A percentile compares a stretch with the other conserved stretches of the same genome.
phyloP scores from a whole-genome alignment of 2,329 filamentous ascomycete genomes.

The Colletotrichum viniferum region DNA sequence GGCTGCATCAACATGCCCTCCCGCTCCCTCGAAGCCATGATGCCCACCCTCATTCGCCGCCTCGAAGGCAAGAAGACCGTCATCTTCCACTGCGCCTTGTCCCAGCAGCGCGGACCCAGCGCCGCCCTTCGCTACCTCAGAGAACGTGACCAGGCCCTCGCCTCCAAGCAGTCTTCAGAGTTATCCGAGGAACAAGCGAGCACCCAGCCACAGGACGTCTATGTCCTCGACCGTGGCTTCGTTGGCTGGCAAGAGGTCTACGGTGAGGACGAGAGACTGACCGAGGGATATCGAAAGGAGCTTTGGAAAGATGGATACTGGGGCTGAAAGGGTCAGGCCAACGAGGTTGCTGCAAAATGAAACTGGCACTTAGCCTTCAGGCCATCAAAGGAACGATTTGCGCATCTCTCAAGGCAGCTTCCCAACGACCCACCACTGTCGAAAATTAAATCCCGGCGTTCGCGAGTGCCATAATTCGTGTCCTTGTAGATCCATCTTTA shows the following conservation, averaged over 20 bases:
- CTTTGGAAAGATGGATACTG: slow-evolving; percentile 73
- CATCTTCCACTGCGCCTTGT: slow-evolving; percentile 92
- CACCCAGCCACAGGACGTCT: slow-evolving; percentile 69
- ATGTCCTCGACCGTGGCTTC: slow-evolving; percentile 84
- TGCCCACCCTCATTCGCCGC: slow-evolving; percentile 82
- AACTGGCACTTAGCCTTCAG: background rate
- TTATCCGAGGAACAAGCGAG: background rate
- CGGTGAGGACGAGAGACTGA: slow-evolving; percentile 79
- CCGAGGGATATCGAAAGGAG: slow-evolving; percentile 83
- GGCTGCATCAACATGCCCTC: slow-evolving; percentile 79
- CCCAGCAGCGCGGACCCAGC: slow-evolving; percentile 85
- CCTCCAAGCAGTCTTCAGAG: slow-evolving; percentile 13
- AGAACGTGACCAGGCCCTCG: slow-evolving; percentile 62
- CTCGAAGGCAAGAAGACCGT: slow-evolving; percentile 81
- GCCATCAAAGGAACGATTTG: background rate
- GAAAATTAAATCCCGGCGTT: background rate
- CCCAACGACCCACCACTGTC: background rate
- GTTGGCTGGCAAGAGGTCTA: slow-evolving; percentile 86
- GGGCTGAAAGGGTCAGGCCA: background rate
- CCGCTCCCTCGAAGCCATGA: slow-evolving; percentile 71
- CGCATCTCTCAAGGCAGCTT: background rate
- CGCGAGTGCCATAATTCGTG: background rate
- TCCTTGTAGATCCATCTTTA: background rate
- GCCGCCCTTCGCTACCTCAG: slow-evolving; percentile 82
- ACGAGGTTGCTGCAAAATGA: background rate